Conservation (phyloP, 306 rosid genomes). For the Cucurbita argyrosperma region DNA sequence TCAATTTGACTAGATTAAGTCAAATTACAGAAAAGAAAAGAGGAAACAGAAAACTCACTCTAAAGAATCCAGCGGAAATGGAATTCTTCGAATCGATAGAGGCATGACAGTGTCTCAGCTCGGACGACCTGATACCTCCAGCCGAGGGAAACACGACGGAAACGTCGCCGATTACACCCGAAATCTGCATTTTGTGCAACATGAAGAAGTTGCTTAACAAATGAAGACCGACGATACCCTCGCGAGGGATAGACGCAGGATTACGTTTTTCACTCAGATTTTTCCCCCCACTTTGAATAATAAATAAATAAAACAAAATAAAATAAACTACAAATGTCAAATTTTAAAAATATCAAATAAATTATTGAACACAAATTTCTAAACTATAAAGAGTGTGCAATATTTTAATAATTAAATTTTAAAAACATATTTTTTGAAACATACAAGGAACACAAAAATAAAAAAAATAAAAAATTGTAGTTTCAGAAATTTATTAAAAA, state of each 20-base stretch:
- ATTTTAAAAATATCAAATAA: no score
- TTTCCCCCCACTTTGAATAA: neutral
- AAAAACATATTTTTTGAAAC: no score
- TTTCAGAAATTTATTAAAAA: no score
- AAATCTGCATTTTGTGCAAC: conserved; percentile 39
- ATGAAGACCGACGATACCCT: neutral
- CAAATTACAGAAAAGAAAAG: conserved; percentile 1
- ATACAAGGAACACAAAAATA: no score
- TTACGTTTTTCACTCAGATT: neutral
- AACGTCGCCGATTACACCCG: conserved; percentile 55
- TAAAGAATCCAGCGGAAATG: conserved; percentile 32
- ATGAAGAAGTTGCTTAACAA: neutral
- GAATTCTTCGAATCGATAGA: conserved; percentile 37
- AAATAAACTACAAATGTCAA: no score
- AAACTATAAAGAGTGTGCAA: no score
- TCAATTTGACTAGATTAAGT: neutral
- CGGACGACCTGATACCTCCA: conserved; percentile 35
- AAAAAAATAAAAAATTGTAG: no score
- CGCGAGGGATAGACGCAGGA: neutral
- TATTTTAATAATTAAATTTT: no score
- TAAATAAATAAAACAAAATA: no score
- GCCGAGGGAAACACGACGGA: conserved; percentile 45
- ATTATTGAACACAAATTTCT: no score
- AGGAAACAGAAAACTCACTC: conserved; percentile 29
- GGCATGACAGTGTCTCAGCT: conserved; percentile 35